These are phyloP conservation scores for Mesotaenium endlicherianum DNA, from an alignment of 139 green algal species.

Conservation along the genomic window DNA sequence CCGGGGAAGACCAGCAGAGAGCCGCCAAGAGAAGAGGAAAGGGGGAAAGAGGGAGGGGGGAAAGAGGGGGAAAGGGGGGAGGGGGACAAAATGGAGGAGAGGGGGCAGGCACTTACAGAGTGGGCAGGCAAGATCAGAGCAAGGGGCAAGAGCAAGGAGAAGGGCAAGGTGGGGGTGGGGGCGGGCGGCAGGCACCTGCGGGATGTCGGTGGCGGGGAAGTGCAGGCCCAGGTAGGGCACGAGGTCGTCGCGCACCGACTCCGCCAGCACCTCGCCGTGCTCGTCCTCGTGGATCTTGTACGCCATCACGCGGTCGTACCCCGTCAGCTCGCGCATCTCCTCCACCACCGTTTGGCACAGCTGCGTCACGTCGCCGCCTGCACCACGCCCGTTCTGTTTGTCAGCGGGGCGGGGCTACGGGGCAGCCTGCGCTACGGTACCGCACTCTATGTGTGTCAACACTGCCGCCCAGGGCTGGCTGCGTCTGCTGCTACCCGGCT, in stretches of 20 bases:
- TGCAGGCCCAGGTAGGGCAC: slow-evolving; percentile 43
- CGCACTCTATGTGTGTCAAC: not conserved
- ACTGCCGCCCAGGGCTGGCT: not conserved
- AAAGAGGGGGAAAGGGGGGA: too few species aligned
- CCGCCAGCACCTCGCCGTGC: slow-evolving; percentile 49
- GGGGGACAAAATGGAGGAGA: too few species aligned
- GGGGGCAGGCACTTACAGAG: too few species aligned
- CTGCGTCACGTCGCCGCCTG: slow-evolving; percentile 5
- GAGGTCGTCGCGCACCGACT: not conserved
- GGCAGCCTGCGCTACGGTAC: not conserved
- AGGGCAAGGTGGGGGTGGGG: too few species aligned
- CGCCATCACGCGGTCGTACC: slow-evolving; percentile 51
- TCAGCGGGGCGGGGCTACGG: not conserved
- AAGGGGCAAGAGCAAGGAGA: too few species aligned
- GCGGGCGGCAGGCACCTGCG: not conserved
- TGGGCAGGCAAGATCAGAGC: too few species aligned
- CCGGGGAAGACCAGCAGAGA: too few species aligned
- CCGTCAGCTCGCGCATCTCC: slow-evolving; percentile 45
- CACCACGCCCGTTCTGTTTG: not conserved
- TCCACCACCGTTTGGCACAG: slow-evolving; percentile 32
- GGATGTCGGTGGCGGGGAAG: slow-evolving; percentile 54
- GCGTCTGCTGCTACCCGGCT: not conserved
- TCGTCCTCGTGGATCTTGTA: slow-evolving; percentile 51
- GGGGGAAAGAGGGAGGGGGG: too few species aligned
- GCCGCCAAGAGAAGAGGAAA: too few species aligned